A percentile compares a stretch with the other conserved stretches of the same genome.
phyloP scores from a whole-genome alignment of 2,329 filamentous ascomycete genomes.

The Ascochyta clinopodiicola region DNA sequence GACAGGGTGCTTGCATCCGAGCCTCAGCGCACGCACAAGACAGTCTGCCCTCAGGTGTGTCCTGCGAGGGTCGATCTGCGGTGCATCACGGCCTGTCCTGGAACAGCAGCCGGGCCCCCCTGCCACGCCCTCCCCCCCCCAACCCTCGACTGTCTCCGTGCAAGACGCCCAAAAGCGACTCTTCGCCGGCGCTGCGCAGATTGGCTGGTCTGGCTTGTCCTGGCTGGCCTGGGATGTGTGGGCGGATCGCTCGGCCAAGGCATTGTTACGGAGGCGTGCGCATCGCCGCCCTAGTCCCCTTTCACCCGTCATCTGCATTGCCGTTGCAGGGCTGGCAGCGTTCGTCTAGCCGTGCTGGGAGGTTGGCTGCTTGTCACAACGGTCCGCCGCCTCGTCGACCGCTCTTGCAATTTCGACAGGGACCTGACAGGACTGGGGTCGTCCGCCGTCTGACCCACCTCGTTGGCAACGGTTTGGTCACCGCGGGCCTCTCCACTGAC shows the following conservation, averaged over 20 bases:
- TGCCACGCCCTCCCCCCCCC: slow-evolving; percentile 23
- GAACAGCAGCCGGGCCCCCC: slow-evolving; percentile 34
- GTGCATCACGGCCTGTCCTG: slow-evolving; percentile 51
- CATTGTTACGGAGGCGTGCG: slow-evolving; percentile 40
- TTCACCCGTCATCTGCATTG: slow-evolving; percentile 48
- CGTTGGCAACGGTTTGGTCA: slow-evolving; percentile 47
- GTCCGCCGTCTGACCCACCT: slow-evolving; percentile 48
- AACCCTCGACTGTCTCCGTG: slow-evolving; percentile 29
- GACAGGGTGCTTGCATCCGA: slow-evolving; percentile 33
- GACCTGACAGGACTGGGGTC: slow-evolving; percentile 37
- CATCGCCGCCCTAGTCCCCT: slow-evolving; percentile 40
- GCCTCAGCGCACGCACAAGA: slow-evolving; percentile 17
- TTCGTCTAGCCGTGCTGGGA: slow-evolving; percentile 39
- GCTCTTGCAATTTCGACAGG: slow-evolving; percentile 47
- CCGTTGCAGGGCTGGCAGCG: slow-evolving; percentile 48
- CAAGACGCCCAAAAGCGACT: slow-evolving; percentile 48
- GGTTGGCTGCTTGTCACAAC: slow-evolving; percentile 44
- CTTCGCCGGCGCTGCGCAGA: slow-evolving; percentile 48
- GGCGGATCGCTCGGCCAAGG: slow-evolving; percentile 48
- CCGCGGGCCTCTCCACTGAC: slow-evolving; percentile 35
- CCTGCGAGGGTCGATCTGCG: slow-evolving; percentile 48
- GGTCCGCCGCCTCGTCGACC: slow-evolving; percentile 47
- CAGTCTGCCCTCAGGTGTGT: slow-evolving; percentile 29
- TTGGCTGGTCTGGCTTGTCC: slow-evolving; percentile 42
- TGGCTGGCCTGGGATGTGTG: slow-evolving; percentile 41